Evolutionary conservation across 2,329 filamentous ascomycete species (phyloP).

Genomic region (Talaromyces sp.): DNA sequence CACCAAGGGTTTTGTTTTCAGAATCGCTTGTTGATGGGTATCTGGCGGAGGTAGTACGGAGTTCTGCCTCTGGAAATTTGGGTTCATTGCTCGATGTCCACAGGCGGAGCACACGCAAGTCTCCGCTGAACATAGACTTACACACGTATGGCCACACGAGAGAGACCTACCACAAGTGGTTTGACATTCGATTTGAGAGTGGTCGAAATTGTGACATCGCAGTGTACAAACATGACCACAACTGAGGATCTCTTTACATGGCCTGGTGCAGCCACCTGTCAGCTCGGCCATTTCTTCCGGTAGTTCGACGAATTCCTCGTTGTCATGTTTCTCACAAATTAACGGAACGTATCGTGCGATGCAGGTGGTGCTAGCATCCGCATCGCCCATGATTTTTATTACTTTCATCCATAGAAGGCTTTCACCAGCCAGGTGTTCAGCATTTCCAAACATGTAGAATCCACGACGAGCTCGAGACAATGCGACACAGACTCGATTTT

Average conservation of each 20-base stretch:
- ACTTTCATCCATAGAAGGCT: constrained; percentile 53
- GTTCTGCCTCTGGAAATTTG: constrained; percentile 16
- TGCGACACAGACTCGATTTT: constrained; percentile 61
- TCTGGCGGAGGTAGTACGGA: not conserved
- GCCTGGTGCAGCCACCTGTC: constrained; percentile 51
- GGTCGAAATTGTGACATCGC: constrained; percentile 49
- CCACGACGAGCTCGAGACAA: constrained; percentile 69
- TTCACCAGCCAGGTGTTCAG: constrained; percentile 47
- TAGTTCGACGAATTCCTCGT: constrained; percentile 48
- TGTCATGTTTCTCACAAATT: constrained; percentile 58
- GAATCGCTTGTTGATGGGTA: not conserved
- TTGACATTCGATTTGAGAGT: constrained; percentile 36
- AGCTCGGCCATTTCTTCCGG: constrained; percentile 29
- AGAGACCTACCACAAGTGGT: constrained; percentile 32
- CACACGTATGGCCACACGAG: constrained; percentile 40
- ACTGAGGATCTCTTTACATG: constrained; percentile 43
- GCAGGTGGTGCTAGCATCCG: constrained; percentile 27
- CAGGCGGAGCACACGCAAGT: constrained; percentile 30
- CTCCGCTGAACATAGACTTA: constrained; percentile 28
- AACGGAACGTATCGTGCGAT: constrained; percentile 58
- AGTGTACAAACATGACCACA: constrained; percentile 55
- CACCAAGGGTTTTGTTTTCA: not conserved
- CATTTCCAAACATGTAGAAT: constrained; percentile 82
- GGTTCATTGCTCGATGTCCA: constrained; percentile 14
- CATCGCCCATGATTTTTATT: constrained; percentile 39